Percentiles rank a stretch among this genome's conserved stretches.
These are phyloP conservation scores for Artemisia tridentata DNA, from an alignment of 129 eudicot species.

Conservation along the genomic window DNA sequence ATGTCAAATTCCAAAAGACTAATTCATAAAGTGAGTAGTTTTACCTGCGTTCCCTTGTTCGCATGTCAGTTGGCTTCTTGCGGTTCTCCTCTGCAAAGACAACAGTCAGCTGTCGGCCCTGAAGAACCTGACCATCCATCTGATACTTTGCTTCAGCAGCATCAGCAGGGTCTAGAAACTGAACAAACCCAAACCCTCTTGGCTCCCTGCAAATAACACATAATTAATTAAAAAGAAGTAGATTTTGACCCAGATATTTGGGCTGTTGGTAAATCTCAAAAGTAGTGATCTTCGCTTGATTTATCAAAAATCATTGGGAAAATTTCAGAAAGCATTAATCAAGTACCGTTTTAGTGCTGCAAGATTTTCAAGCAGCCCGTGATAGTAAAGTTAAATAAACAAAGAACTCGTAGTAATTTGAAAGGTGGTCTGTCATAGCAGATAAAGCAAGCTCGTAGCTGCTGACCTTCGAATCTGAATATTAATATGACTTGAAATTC, in stretches of 20 bases:
- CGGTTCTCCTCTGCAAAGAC: constrained; percentile 96
- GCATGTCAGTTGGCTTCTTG: constrained; percentile 88
- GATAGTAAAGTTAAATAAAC: constrained; percentile 10
- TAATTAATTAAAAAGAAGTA: neutral
- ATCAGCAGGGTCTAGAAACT: constrained; percentile 81
- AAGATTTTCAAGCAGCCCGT: constrained; percentile 34
- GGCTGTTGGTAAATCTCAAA: constrained; percentile 36
- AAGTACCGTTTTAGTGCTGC: constrained; percentile 1
- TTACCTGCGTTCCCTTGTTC: constrained; percentile 64
- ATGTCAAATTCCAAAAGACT: no score
- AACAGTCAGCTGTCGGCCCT: constrained; percentile 79
- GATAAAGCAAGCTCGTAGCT: constrained; percentile 75
- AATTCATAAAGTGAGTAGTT: neutral
- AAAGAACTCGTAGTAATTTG: constrained; percentile 26
- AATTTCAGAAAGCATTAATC: neutral
- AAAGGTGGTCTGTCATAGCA: constrained; percentile 40
- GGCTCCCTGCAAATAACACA: constrained; percentile 51
- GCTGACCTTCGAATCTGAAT: constrained; percentile 68
- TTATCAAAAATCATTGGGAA: constrained; percentile 6
- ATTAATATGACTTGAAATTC: constrained; percentile 83
- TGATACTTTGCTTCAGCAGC: constrained; percentile 86
- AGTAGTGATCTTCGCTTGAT: constrained; percentile 12
- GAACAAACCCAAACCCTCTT: constrained; percentile 91
- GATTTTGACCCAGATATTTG: neutral
- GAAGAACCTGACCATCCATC: constrained; percentile 75